Conservation (phyloP, 139 green algal species). For the Chlorella vulgaris region DNA sequence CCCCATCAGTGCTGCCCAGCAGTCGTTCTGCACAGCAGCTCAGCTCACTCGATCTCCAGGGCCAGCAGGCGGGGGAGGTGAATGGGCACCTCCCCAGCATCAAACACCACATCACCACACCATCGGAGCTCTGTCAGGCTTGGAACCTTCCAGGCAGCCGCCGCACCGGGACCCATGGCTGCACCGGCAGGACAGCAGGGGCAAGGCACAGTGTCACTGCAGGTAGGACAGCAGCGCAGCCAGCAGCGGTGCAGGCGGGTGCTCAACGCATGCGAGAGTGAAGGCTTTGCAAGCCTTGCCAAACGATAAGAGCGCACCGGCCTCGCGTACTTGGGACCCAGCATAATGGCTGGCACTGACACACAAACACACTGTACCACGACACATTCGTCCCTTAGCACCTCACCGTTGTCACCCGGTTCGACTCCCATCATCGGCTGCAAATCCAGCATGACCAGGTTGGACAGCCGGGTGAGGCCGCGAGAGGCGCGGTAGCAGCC, state of each 20-base stretch:
- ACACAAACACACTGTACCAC: too few relatives aligned
- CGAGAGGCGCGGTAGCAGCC: slow-evolving; percentile 2
- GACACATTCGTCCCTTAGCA: not conserved
- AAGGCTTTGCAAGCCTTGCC: too few relatives aligned
- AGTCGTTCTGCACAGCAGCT: too few relatives aligned
- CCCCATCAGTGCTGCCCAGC: too few relatives aligned
- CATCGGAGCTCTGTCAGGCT: slow-evolving; percentile 27
- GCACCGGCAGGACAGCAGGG: too few relatives aligned
- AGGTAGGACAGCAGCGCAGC: too few relatives aligned
- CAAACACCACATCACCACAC: slow-evolving; percentile 23
- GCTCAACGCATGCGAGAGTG: too few relatives aligned
- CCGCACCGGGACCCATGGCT: not conserved
- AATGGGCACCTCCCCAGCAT: slow-evolving; percentile 6
- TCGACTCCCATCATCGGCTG: not conserved
- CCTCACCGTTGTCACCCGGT: not conserved
- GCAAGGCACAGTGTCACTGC: too few relatives aligned
- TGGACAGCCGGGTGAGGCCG: slow-evolving; percentile 14
- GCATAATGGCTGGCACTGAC: too few relatives aligned
- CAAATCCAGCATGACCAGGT: slow-evolving; percentile 21
- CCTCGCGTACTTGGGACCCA: too few relatives aligned
- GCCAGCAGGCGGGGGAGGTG: slow-evolving; percentile 9
- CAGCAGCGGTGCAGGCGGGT: too few relatives aligned
- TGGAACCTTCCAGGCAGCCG: slow-evolving; percentile 10
- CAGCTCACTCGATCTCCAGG: slow-evolving; percentile 23
- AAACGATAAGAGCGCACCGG: too few relatives aligned